A percentile compares a stretch with the other conserved stretches of the same genome.
Evolutionary conservation across 73 alveolate genomes (phyloP).

Genomic region (Tetrahymena malaccensis): DNA sequence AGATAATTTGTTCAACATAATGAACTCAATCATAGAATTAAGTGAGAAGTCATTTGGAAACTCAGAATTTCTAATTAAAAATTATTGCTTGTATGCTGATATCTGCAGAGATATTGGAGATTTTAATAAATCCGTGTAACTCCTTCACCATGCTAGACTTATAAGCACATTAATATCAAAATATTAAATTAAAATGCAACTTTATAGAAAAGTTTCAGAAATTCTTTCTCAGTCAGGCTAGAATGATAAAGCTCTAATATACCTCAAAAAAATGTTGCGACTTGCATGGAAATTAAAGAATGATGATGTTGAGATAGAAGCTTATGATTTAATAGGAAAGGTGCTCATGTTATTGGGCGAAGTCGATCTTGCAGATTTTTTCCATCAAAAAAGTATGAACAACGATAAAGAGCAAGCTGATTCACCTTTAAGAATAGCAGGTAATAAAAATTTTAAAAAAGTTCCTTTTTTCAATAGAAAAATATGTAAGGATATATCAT

Average conservation of each 20-base stretch:
- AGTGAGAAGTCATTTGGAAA: background rate
- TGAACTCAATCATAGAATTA: background rate
- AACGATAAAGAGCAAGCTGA: background rate
- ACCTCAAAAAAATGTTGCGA: background rate
- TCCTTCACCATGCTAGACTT: background rate
- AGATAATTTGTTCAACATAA: background rate
- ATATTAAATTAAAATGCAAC: background rate
- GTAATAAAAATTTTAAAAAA: background rate
- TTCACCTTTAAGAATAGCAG: background rate
- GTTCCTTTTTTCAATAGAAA: too few relatives aligned
- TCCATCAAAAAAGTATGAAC: background rate
- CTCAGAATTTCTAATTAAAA: background rate
- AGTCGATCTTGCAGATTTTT: background rate
- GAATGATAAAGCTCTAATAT: background rate
- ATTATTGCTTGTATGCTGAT: background rate
- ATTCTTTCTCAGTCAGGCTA: background rate
- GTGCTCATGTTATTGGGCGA: background rate
- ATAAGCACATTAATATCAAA: background rate
- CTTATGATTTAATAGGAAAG: background rate
- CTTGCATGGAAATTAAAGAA: background rate
- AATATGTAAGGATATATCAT: too few relatives aligned
- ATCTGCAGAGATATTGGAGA: background rate
- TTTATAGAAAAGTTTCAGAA: background rate
- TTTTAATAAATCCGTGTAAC: background rate
- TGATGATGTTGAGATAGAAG: background rate